Evolutionary conservation across 1,284 basidiomycete species (phyloP).

Genomic region (Trametes polyzona): DNA sequence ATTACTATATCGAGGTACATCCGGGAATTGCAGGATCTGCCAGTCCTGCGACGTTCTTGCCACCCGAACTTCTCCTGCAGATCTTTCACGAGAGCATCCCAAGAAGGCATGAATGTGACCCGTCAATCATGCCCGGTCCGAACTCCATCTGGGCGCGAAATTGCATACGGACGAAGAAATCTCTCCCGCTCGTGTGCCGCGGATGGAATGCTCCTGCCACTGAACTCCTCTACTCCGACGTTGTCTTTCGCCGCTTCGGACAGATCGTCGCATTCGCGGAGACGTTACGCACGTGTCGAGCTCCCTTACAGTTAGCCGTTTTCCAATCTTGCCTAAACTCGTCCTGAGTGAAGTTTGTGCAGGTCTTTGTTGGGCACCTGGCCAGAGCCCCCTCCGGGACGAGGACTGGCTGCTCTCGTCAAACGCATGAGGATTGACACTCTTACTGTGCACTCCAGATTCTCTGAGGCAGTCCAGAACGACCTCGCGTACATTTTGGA

Average conservation of each 20-base stretch:
- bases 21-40: too few species aligned
- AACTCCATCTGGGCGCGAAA: background rate
- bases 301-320: background rate
- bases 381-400: background rate
- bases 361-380: too few species aligned
- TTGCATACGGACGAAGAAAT: background rate
- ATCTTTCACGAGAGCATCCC: background rate
- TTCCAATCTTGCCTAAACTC: background rate
- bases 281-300: background rate
- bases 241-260: constrained; percentile 6
- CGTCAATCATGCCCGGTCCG: background rate
- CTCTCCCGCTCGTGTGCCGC: constrained; percentile 7
- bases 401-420: background rate
- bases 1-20: too few species aligned
- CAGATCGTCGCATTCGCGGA: constrained; percentile 1
- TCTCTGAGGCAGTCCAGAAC: background rate
- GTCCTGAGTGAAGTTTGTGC: too few species aligned
- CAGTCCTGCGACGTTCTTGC: background rate
- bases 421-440: background rate
- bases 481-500: background rate
- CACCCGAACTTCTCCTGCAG: background rate
- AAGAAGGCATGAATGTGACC: background rate
- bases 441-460: background rate
- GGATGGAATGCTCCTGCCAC: constrained; percentile 1
- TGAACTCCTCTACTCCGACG: constrained; percentile 1